Percentiles rank a stretch among this genome's conserved stretches.
Evolutionary conservation across 2,329 filamentous ascomycete genomes (phyloP).

Genomic region (Parascedosporium putredinis): DNA sequence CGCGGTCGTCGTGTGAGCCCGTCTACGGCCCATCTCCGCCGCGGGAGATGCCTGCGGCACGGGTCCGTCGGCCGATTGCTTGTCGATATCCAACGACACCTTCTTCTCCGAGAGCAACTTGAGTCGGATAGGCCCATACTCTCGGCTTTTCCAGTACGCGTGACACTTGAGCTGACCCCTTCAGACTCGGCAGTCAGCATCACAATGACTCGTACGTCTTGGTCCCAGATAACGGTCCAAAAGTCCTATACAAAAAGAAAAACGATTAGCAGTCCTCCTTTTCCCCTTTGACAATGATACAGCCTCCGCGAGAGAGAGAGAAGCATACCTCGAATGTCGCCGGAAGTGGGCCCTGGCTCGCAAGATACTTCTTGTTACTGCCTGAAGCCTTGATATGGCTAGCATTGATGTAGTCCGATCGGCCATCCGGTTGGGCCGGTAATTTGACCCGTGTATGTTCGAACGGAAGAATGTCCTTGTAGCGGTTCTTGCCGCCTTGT

Average conservation of each 20-base stretch:
- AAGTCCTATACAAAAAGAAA: constrained; percentile 57
- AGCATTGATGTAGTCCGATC: constrained; percentile 92
- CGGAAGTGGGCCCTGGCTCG: constrained; percentile 85
- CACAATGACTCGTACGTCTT: constrained; percentile 87
- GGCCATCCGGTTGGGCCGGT: constrained; percentile 52
- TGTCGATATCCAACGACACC: constrained; percentile 62
- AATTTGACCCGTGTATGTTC: constrained; percentile 85
- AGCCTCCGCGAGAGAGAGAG: too few relatives aligned
- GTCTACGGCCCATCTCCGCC: constrained; percentile 33
- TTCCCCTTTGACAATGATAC: too few relatives aligned
- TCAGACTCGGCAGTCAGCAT: constrained; percentile 95
- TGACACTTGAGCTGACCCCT: constrained; percentile 93
- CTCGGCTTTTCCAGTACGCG: constrained; percentile 74
- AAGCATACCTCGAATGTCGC: constrained; percentile 82
- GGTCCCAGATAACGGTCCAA: constrained; percentile 95
- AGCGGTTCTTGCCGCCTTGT: constrained; percentile 89
- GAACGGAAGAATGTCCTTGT: constrained; percentile 96
- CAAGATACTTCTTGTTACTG: constrained; percentile 89
- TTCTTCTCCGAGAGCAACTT: constrained; percentile 72
- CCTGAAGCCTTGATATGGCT: constrained; percentile 71
- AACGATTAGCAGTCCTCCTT: too few relatives aligned
- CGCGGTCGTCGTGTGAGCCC: constrained; percentile 44
- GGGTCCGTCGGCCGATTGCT: constrained; percentile 1
- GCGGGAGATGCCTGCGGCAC: constrained; percentile 4
- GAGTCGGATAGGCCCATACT: constrained; percentile 69